phyloP scores from a whole-genome alignment of 1,139 yeast genomes.

The Candida labiduridarum region DNA sequence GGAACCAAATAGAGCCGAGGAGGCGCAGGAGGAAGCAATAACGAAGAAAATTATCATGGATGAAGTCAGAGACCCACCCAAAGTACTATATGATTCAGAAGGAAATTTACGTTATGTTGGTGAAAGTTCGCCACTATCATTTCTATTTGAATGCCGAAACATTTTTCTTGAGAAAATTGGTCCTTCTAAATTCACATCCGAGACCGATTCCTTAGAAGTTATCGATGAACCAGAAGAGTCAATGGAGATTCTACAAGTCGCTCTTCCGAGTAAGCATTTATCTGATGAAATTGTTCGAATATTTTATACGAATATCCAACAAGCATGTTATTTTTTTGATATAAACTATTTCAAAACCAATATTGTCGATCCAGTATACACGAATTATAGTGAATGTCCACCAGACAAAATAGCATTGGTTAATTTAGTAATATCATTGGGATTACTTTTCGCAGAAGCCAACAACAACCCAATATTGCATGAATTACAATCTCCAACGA shows the following conservation, averaged over 20 bases:
- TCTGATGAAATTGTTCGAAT: conserved; percentile 11
- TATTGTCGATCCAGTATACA: conserved; percentile 14
- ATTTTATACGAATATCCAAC: conserved; percentile 12
- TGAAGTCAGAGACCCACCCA: conserved; percentile 9
- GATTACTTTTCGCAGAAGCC: conserved; percentile 16
- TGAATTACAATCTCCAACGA: conserved; percentile 11
- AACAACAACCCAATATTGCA: conserved; percentile 12
- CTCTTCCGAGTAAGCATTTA: conserved; percentile 13
- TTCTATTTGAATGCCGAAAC: conserved; percentile 25
- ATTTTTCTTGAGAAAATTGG: conserved; percentile 21
- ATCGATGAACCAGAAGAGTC: conserved; percentile 16
- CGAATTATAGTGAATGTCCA: conserved; percentile 12
- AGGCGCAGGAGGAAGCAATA: conserved; percentile 14
- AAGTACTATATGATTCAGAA: conserved; percentile 14
- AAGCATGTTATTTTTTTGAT: conserved; percentile 16
- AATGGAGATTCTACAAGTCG: conserved; percentile 13
- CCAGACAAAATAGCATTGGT: conserved; percentile 15
- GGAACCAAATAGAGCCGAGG: neutral
- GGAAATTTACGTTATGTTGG: conserved; percentile 27
- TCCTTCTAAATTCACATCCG: conserved; percentile 12
- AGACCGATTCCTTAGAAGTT: conserved; percentile 11
- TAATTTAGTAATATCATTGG: conserved; percentile 16
- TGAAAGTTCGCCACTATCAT: conserved; percentile 26
- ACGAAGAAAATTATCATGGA: conserved; percentile 1
- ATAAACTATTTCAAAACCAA: conserved; percentile 9